A percentile compares a stretch with the other conserved stretches of the same genome.
Conservation (phyloP, 192 early-diverging fungal genomes). For the Podila clonocystis region DNA sequence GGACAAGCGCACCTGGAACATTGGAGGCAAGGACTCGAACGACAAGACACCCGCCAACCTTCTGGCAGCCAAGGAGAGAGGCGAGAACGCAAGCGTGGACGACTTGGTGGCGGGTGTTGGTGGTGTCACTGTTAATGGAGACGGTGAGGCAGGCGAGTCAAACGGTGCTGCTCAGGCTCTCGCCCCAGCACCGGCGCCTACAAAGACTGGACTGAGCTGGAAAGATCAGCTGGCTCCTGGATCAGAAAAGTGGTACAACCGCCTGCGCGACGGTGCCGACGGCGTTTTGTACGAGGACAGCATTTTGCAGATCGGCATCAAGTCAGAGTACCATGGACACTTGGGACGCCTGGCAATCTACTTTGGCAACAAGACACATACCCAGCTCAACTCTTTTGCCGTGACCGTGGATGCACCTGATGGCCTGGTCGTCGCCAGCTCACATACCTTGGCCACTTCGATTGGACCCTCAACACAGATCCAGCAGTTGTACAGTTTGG, state of each 20-base stretch:
- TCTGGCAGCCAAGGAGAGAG: slow-evolving; percentile 40
- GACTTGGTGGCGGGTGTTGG: slow-evolving; percentile 24
- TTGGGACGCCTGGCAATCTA: slow-evolving; percentile 92
- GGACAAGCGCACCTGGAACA: slow-evolving; percentile 95
- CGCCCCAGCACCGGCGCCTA: not conserved
- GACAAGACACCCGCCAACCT: slow-evolving; percentile 62
- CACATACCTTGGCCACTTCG: slow-evolving; percentile 67
- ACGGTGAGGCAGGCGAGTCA: slow-evolving; percentile 38
- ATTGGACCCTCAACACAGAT: slow-evolving; percentile 77
- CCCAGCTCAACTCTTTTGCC: slow-evolving; percentile 69
- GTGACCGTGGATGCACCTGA: slow-evolving; percentile 64
- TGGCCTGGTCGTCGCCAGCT: slow-evolving; percentile 58
- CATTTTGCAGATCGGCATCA: slow-evolving; percentile 89
- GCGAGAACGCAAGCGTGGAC: slow-evolving; percentile 45
- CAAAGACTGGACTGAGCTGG: slow-evolving; percentile 37
- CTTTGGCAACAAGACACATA: slow-evolving; percentile 87
- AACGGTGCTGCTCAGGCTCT: slow-evolving; percentile 46
- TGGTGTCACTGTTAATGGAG: slow-evolving; percentile 24
- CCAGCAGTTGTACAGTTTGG: slow-evolving; percentile 85
- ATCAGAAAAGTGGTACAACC: slow-evolving; percentile 64
- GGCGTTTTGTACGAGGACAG: slow-evolving; percentile 94
- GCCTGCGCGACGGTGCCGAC: slow-evolving; percentile 75
- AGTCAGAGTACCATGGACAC: slow-evolving; percentile 92
- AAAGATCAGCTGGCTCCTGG: slow-evolving; percentile 59
- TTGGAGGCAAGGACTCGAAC: slow-evolving; percentile 89